phyloP scores from a whole-genome alignment of 768 basidiomycete genomes.

The Artomyces pyxidatus region DNA sequence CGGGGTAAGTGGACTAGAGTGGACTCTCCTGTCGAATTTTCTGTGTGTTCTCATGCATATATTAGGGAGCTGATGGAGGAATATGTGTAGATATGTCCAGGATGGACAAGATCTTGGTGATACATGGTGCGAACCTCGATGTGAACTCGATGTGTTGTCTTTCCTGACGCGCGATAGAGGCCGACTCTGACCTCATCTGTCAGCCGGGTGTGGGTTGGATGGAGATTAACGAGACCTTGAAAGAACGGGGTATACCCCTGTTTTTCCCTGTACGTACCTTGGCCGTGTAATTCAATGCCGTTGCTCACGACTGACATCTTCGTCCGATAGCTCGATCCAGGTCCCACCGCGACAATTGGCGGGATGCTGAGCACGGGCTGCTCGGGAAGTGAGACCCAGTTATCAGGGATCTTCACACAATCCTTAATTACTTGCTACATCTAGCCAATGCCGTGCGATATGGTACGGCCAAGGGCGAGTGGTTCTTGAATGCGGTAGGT shows the following conservation, averaged over 20 bases:
- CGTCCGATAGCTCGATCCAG: slow-evolving; percentile 72
- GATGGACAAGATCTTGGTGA: slow-evolving; percentile 74
- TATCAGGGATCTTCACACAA: neutral
- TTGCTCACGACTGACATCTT: neutral
- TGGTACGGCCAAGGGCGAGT: slow-evolving; percentile 84
- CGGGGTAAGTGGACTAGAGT: slow-evolving; percentile 36
- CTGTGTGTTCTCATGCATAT: neutral
- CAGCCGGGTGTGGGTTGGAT: slow-evolving; percentile 70
- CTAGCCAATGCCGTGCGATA: slow-evolving; percentile 76
- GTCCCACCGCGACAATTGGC: slow-evolving; percentile 73
- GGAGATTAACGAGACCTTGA: slow-evolving; percentile 60
- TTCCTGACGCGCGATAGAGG: slow-evolving; percentile 31
- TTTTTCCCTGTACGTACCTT: slow-evolving; percentile 68
- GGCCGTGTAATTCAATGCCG: neutral
- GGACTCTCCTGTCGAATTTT: neutral
- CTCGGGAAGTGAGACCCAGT: slow-evolving; percentile 55
- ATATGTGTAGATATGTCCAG: slow-evolving; percentile 73
- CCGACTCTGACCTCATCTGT: slow-evolving; percentile 64
- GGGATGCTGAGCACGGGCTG: slow-evolving; percentile 86
- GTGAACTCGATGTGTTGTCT: neutral
- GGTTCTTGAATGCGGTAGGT: slow-evolving; percentile 78
- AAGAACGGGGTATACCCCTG: slow-evolving; percentile 64
- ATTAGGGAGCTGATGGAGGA: slow-evolving; percentile 36
- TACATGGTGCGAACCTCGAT: slow-evolving; percentile 46
- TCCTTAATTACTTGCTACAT: neutral